Evolutionary conservation across 768 basidiomycete genomes (phyloP).

Genomic region (Tylopilus felleus): DNA sequence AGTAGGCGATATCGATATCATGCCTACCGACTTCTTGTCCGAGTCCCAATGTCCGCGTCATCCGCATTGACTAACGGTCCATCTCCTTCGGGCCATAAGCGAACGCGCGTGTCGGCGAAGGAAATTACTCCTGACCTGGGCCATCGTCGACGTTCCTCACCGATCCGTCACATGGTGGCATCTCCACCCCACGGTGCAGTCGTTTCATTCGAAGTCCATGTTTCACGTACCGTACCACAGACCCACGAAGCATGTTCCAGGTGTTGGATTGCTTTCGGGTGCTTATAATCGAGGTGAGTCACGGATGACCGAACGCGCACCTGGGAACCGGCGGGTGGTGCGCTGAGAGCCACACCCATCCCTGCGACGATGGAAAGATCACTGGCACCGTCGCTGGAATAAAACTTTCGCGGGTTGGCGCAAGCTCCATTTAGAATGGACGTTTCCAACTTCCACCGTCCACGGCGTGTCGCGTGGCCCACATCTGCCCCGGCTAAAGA

Average conservation of each 20-base stretch:
- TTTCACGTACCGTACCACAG: slow-evolving; percentile 9
- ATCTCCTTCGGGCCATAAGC: background rate
- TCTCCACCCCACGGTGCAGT: background rate
- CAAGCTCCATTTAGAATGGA: slow-evolving; percentile 7
- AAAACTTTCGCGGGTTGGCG: slow-evolving; percentile 25
- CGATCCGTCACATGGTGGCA: background rate
- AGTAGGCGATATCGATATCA: background rate
- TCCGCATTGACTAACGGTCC: background rate
- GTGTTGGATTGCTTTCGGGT: slow-evolving; percentile 6
- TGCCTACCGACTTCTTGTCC: background rate
- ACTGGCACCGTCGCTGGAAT: background rate
- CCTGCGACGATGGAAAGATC: background rate
- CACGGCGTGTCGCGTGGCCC: slow-evolving; percentile 19
- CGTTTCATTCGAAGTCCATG: background rate
- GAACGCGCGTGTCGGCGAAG: background rate
- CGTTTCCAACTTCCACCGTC: slow-evolving; percentile 9
- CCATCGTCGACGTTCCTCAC: background rate
- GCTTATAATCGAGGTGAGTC: background rate
- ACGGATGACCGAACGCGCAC: background rate
- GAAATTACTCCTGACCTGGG: background rate
- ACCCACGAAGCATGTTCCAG: slow-evolving; percentile 15
- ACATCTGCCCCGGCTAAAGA: background rate
- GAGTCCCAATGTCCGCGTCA: background rate
- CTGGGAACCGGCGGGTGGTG: background rate
- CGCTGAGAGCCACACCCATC: background rate